A percentile compares a stretch with the other conserved stretches of the same genome.
These are phyloP conservation scores for Phialemoniopsis sp. DNA, from an alignment of 2,329 filamentous ascomycete species.

Conservation along the genomic window DNA sequence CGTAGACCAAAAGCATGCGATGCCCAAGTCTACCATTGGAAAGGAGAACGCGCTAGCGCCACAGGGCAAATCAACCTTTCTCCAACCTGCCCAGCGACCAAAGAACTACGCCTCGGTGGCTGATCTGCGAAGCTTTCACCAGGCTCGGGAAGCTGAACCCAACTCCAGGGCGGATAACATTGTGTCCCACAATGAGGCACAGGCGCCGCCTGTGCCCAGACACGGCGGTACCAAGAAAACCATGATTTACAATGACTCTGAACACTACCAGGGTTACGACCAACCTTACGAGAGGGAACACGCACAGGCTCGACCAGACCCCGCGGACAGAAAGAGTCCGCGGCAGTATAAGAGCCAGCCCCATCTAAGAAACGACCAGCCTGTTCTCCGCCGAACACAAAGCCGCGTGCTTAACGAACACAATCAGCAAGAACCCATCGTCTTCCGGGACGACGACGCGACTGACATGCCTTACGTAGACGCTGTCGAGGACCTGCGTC, in stretches of 20 bases:
- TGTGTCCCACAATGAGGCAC: constrained; percentile 1
- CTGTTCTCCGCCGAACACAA: constrained; percentile 36
- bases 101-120: constrained; percentile 8
- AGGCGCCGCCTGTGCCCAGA: constrained; percentile 11
- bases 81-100: constrained; percentile 30
- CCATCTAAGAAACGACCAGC: constrained; percentile 38
- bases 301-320: background rate
- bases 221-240: constrained; percentile 18
- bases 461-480: constrained; percentile 39
- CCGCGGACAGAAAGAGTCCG: constrained; percentile 19
- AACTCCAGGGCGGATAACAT: no score
- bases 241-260: constrained; percentile 17
- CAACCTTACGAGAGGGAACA: no score
- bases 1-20: constrained; percentile 21
- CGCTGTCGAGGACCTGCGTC: constrained; percentile 34
- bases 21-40: constrained; percentile 16
- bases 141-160: no score
- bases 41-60: constrained; percentile 30
- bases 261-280: constrained; percentile 2
- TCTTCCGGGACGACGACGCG: constrained; percentile 24
- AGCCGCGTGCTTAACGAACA: constrained; percentile 29
- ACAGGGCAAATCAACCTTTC: constrained; percentile 21
- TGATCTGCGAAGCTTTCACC: no score
- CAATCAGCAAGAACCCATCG: constrained; percentile 11
- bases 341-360: constrained; percentile 53